Percentiles rank a stretch among this genome's conserved stretches.
Evolutionary conservation across 441 rosid species (phyloP).

Genomic region (Heliophila coronopifolia): DNA sequence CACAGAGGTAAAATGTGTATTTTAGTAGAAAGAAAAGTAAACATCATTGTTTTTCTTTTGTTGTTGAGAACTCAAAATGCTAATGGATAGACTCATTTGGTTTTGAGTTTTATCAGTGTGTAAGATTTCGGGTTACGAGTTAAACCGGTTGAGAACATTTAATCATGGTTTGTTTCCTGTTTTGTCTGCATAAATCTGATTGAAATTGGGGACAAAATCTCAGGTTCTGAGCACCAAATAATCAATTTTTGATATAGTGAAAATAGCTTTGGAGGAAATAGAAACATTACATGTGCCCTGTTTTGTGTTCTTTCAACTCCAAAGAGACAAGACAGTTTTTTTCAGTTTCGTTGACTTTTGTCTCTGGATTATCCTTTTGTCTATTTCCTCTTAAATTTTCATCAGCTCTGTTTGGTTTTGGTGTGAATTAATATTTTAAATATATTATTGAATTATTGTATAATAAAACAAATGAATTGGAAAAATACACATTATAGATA

Average conservation of each 20-base stretch:
- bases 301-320: slow-evolving; percentile 11
- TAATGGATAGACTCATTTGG: slow-evolving; percentile 1
- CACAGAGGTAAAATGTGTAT: slow-evolving; percentile 10
- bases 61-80: slow-evolving; percentile 6
- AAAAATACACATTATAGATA: too few species aligned
- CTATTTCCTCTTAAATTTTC: slow-evolving; percentile 8
- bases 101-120: background rate
- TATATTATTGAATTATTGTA: too few species aligned
- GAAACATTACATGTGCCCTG: slow-evolving; percentile 29
- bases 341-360: slow-evolving; percentile 31
- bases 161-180: slow-evolving; percentile 26
- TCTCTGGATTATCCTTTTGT: slow-evolving; percentile 20
- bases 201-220: slow-evolving; percentile 20
- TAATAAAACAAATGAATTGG: too few species aligned
- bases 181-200: slow-evolving; percentile 23
- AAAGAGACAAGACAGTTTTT: slow-evolving; percentile 24
- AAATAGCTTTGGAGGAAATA: background rate
- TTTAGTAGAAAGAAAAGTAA: background rate
- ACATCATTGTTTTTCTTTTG: slow-evolving; percentile 12
- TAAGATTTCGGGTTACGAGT: slow-evolving; percentile 8
- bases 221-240: slow-evolving; percentile 27
- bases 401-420: slow-evolving; percentile 6
- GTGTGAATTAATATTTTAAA: too few species aligned
- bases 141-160: slow-evolving; percentile 15
- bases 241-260: slow-evolving; percentile 14